phyloP scores from a whole-genome alignment of 2,329 filamentous ascomycete species.

The Phyllosticta citriasiana region DNA sequence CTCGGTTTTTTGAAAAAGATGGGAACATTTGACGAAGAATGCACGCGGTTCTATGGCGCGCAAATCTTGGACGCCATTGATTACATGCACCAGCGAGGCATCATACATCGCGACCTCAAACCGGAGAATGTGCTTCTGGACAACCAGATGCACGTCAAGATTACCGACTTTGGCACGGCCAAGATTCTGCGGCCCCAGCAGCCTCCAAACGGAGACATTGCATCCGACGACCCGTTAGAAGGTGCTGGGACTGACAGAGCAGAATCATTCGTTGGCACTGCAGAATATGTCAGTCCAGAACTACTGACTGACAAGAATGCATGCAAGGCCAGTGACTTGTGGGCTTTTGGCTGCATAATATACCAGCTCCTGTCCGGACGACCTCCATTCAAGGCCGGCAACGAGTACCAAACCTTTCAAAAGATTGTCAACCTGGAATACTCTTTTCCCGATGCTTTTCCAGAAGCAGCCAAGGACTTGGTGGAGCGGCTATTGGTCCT shows the following conservation, averaged over 20 bases:
- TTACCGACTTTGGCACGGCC: constrained; percentile 98
- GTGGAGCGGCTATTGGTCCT: constrained; percentile 84
- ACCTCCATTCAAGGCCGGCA: constrained; percentile 90
- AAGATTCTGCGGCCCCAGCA: constrained; percentile 60
- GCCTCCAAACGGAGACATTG: constrained; percentile 22
- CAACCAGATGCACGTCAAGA: constrained; percentile 94
- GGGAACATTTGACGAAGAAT: constrained; percentile 89
- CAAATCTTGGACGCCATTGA: constrained; percentile 94
- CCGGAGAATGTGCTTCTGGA: constrained; percentile 95
- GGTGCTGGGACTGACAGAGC: constrained; percentile 60
- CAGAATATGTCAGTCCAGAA: constrained; percentile 96
- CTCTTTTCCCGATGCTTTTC: constrained; percentile 83
- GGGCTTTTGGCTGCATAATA: constrained; percentile 97
- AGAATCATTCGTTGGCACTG: constrained; percentile 92
- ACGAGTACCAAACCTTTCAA: constrained; percentile 95
- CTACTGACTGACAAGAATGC: constrained; percentile 94
- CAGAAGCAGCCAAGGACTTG: constrained; percentile 72
- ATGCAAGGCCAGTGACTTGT: constrained; percentile 94
- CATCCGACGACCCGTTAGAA: constrained; percentile 42
- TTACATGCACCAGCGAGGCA: constrained; percentile 94
- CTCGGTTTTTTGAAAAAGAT: constrained; percentile 90
- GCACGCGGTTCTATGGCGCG: constrained; percentile 84
- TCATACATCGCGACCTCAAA: constrained; percentile 94
- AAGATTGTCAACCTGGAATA: constrained; percentile 95
- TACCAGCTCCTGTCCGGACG: constrained; percentile 94